Conservation (phyloP, 73 alveolate species). For the Paramecium caudatum region DNA sequence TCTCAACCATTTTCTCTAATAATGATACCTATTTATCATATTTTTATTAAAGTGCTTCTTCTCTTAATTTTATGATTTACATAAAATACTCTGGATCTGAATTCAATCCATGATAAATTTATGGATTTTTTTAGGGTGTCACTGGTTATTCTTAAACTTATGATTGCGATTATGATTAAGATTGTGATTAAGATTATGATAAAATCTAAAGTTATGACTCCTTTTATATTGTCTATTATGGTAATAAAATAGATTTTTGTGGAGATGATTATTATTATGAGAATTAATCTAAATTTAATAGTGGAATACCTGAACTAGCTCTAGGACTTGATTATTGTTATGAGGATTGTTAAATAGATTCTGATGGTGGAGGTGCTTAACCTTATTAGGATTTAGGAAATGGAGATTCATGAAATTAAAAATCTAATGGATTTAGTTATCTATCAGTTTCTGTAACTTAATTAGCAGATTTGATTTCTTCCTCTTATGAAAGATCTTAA, state of each 20-base stretch:
- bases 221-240: not conserved
- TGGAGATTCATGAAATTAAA: not conserved
- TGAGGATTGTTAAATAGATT: conserved; percentile 20
- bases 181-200: not conserved
- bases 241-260: not conserved
- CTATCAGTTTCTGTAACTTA: not conserved
- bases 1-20: conserved; percentile 31
- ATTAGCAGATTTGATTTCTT: not conserved
- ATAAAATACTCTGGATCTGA: conserved; percentile 53
- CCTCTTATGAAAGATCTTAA: not conserved
- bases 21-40: not conserved
- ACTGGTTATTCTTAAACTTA: not conserved
- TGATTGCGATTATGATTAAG: not conserved
- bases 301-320: conserved; percentile 12
- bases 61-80: conserved; percentile 40
- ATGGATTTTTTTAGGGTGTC: not conserved
- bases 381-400: conserved; percentile 16
- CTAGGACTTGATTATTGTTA: not conserved
- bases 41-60: conserved; percentile 12
- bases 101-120: conserved; percentile 25
- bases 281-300: conserved; percentile 9
- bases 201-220: not conserved
- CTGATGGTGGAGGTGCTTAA: conserved; percentile 21
- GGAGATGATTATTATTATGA: conserved; percentile 12
- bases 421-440: conserved; percentile 5